Percentiles rank a stretch among this genome's conserved stretches.
Evolutionary conservation across 73 alveolate genomes (phyloP).

Genomic region (Tetrahymena thermophila): DNA sequence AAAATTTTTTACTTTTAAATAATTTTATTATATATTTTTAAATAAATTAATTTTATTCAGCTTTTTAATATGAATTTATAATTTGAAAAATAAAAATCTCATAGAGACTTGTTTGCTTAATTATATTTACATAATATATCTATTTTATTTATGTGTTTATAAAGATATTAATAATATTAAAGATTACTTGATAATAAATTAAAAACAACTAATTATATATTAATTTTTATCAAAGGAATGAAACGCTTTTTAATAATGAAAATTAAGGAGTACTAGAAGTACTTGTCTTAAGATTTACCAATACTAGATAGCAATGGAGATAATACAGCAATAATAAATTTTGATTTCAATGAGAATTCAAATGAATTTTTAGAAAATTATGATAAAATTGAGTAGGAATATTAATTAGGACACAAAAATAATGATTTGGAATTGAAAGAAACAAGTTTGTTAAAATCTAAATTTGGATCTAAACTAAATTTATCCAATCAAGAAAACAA

Average conservation of each 20-base stretch:
- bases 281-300: neutral
- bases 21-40: no score
- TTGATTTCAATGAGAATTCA: neutral
- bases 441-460: neutral
- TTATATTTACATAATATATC: neutral
- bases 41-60: no score
- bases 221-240: neutral
- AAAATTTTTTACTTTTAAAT: no score
- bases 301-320: neutral
- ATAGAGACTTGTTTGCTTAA: no score
- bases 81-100: no score
- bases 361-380: neutral
- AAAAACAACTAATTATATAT: neutral
- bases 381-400: neutral
- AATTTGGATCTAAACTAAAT: neutral
- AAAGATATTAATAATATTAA: neutral
- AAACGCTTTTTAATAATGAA: neutral
- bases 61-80: no score
- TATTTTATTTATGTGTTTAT: neutral
- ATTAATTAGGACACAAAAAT: neutral
- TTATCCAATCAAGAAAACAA: neutral
- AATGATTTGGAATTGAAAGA: neutral
- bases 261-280: neutral
- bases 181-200: neutral
- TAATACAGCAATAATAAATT: neutral